Conservation (phyloP, 2,329 filamentous ascomycete genomes). For the Talaromyces sp. region DNA sequence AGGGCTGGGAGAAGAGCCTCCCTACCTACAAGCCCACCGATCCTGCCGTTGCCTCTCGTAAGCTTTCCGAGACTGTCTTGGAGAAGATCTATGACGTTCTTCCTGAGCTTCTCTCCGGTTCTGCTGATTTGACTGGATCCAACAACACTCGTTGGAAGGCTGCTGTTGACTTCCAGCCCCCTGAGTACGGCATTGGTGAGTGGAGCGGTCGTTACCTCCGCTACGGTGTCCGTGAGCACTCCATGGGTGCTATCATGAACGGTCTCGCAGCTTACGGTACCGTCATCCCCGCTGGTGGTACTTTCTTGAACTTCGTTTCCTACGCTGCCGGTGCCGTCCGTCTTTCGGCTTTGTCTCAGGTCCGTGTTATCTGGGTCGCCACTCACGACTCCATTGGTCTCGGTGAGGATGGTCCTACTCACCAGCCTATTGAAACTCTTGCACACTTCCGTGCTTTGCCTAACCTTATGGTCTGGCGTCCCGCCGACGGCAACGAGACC, state of each 20-base stretch:
- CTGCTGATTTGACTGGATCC: conserved; percentile 94
- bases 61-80: conserved; percentile 92
- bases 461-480: conserved; percentile 99
- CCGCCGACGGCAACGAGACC: conserved; percentile 97
- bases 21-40: conserved; percentile 88
- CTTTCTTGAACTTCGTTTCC: conserved; percentile 99
- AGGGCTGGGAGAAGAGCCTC: conserved; percentile 93
- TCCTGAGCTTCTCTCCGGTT: conserved; percentile 92
- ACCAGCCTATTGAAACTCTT: conserved; percentile 98
- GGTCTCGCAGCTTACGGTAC: conserved; percentile 94
- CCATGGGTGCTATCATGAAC: conserved; percentile 54
- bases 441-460: conserved; percentile 97
- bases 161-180: conserved; percentile 95
- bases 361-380: conserved; percentile 90
- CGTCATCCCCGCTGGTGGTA: conserved; percentile 88
- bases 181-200: conserved; percentile 77
- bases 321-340: conserved; percentile 95
- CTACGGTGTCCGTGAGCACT: conserved; percentile 53
- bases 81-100: conserved; percentile 77
- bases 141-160: conserved; percentile 99
- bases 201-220: conserved; percentile 80
- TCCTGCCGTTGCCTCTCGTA: conserved; percentile 82
- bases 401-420: conserved; percentile 95
- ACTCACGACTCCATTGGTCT: conserved; percentile 99
- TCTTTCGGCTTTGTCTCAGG: conserved; percentile 85